Base-by-base conservation (phyloP, 2,329 filamentous ascomycete species). In the Zymoseptoria tritici region DNA sequence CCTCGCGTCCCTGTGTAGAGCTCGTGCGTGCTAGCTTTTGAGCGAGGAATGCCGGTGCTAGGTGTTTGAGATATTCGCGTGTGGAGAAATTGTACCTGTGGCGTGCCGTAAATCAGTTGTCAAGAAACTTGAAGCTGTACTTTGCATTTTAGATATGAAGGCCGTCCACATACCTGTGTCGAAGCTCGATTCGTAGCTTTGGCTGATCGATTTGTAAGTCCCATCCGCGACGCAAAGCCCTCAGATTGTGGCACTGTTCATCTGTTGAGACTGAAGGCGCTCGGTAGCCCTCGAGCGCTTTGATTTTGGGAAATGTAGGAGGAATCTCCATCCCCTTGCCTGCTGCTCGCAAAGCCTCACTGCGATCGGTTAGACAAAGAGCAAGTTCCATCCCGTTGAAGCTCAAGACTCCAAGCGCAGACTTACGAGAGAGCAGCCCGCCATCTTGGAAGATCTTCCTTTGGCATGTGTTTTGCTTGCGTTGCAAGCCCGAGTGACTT, bases 11-110 rank as follows among this genome's bases (percentile, higher is more conserved):
- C 4, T 64, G 64, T 0, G 65, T 57, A 1, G 59, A 57, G 1
- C 29, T 46, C 42, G 62, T 58, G 1, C 60, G 52, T 2, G 72
- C 59, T 5, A 68, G 62, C 19, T 61, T 56, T 42, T 66, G 66
- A 2, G 68, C 68, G 13, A 78, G 67, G 4, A 78, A 67, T 0
- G 77, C 61, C 0, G 75, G 73, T 0, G 66, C 70, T 13, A 79
- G 61, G 61, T 75, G 73, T 24, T 74, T 73, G 62, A 77, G 66
- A 49, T 75, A 78, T 1, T 64, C 61, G 49, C 67, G 70, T 1
- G 73, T 74, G 61, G 66, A 70, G 13, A 78, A 72, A 50, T 78
- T 75, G 64, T 78, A 77, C 4, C 36, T 46, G 36, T 5, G 36
- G 7, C 1, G 13, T 46, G 36, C 16, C 36, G 13, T 4, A 6